Evolutionary conservation across 73 alveolate species (phyloP).

Genomic region (Paramecium sonneborni): DNA sequence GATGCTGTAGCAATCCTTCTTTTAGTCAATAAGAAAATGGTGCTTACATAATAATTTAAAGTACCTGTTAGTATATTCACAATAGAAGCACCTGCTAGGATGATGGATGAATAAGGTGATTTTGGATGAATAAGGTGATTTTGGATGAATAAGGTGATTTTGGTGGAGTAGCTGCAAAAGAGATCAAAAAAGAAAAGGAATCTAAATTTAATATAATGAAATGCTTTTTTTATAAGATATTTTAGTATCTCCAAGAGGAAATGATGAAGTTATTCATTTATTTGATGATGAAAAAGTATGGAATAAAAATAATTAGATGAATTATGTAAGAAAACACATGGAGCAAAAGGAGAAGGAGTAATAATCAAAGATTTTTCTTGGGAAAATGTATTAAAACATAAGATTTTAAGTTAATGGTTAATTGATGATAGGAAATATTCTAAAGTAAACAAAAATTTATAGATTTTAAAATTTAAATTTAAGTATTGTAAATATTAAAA

Average conservation of each 20-base stretch:
- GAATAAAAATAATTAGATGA: constrained; percentile 42
- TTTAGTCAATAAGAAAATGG: constrained; percentile 48
- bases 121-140: too few species aligned
- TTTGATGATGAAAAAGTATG: constrained; percentile 55
- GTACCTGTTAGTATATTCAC: constrained; percentile 55
- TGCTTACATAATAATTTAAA: constrained; percentile 52
- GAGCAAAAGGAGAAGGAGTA: constrained; percentile 53
- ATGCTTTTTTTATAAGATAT: constrained; percentile 40
- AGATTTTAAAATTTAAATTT: too few species aligned
- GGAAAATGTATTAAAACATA: constrained; percentile 54
- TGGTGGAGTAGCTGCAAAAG: constrained; percentile 71
- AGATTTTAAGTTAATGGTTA: constrained; percentile 50
- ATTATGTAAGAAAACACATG: constrained; percentile 47
- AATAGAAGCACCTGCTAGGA: constrained; percentile 66
- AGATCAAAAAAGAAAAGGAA: constrained; percentile 61
- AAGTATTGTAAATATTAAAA: too few species aligned
- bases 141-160: too few species aligned
- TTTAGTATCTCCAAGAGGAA: constrained; percentile 62
- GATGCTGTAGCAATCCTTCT: constrained; percentile 58
- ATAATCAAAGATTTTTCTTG: constrained; percentile 50
- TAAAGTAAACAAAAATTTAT: too few species aligned
- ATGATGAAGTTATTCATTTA: constrained; percentile 58
- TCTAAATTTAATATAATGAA: constrained; percentile 21
- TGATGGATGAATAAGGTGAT: constrained; percentile 63
- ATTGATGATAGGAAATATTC: too few species aligned